phyloP scores from a whole-genome alignment of 202 grass and related monocot genomes.

The Thinopyrum obtusiflorum region DNA sequence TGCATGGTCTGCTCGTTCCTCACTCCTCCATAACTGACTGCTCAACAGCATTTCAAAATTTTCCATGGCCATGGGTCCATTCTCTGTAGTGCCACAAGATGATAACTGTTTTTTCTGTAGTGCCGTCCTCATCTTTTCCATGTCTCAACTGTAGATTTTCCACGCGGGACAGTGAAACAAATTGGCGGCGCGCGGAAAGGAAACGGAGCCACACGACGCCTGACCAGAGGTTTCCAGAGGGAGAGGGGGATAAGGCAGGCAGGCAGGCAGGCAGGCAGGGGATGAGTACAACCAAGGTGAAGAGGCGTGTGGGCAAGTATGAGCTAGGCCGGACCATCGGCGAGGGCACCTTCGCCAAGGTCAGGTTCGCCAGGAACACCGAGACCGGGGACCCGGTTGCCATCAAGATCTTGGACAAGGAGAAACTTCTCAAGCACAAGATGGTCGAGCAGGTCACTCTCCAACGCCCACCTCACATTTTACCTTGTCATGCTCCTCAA shows the following conservation, averaged over 20 bases:
- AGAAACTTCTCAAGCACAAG: constrained; percentile 85
- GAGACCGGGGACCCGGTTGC: constrained; percentile 56
- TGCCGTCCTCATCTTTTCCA: background rate
- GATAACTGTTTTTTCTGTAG: background rate
- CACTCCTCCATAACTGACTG: background rate
- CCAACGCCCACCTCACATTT: background rate
- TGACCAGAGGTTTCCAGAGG: background rate
- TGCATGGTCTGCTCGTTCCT: background rate
- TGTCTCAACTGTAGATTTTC: background rate
- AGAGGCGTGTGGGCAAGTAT: constrained; percentile 80
- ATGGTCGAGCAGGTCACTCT: constrained; percentile 74
- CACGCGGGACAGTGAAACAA: constrained; percentile 32
- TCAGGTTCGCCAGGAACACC: constrained; percentile 59
- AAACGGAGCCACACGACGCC: background rate
- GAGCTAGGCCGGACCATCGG: constrained; percentile 75
- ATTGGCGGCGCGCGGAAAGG: background rate
- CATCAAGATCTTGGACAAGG: constrained; percentile 81
- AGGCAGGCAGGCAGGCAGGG: constrained; percentile 16
- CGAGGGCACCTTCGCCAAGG: constrained; percentile 78
- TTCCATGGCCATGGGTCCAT: background rate
- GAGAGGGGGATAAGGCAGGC: background rate
- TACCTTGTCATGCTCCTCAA: background rate
- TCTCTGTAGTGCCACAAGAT: background rate
- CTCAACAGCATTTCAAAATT: background rate
- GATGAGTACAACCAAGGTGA: constrained; percentile 76